phyloP scores from a whole-genome alignment of 2,329 filamentous ascomycete species.

The Venturia asperata region DNA sequence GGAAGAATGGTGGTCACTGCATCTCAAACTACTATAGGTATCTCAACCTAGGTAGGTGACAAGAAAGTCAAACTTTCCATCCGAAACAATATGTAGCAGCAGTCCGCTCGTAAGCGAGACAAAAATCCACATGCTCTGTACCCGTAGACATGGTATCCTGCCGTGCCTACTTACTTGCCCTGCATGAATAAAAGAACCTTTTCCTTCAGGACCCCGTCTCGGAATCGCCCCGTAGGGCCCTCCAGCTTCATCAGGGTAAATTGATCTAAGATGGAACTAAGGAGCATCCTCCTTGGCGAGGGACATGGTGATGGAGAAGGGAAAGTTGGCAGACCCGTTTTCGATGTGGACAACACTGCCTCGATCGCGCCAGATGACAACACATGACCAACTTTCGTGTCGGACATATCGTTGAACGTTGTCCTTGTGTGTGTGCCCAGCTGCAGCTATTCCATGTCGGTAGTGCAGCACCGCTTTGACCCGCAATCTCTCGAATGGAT shows the following conservation, averaged over 20 bases:
- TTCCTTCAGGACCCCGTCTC: not conserved
- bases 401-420: too few relatives aligned
- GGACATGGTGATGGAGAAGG: not conserved
- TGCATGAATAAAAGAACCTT: too few relatives aligned
- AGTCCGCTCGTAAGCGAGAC: too few relatives aligned
- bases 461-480: too few relatives aligned
- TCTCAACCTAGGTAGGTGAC: too few relatives aligned
- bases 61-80: too few relatives aligned
- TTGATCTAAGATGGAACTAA: not conserved
- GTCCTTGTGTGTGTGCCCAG: not conserved
- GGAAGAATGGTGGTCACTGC: not conserved
- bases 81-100: too few relatives aligned
- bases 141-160: too few relatives aligned
- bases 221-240: not conserved
- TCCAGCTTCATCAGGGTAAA: not conserved
- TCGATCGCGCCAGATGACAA: not conserved
- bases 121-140: too few relatives aligned
- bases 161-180: too few relatives aligned
- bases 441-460: not conserved
- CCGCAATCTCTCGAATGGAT: too few relatives aligned
- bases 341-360: not conserved
- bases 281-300: not conserved
- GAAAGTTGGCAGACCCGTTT: not conserved
- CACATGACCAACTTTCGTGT: not conserved
- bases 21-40: too few relatives aligned